Evolutionary conservation across 139 green algal species (phyloP).

Genomic region (Tetradesmus lagerheimii): DNA sequence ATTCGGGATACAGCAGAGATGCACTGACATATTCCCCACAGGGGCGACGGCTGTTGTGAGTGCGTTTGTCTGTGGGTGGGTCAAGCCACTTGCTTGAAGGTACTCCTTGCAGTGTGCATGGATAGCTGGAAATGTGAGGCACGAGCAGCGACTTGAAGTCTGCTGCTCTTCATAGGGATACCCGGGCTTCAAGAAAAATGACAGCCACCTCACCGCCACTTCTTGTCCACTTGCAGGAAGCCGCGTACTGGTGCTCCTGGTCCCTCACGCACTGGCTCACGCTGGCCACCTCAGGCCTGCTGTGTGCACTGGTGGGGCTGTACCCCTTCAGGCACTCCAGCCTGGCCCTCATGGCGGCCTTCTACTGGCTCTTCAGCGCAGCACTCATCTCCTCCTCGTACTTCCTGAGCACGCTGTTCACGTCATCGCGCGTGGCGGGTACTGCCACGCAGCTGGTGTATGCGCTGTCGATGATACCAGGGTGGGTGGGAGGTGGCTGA

Average conservation of each 20-base stretch:
- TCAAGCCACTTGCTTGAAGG: no score
- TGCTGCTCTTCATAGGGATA: background rate
- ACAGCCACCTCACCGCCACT: background rate
- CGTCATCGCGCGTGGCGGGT: slow-evolving; percentile 71
- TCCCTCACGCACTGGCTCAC: slow-evolving; percentile 72
- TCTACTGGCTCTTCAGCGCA: slow-evolving; percentile 76
- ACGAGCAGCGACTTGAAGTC: no score
- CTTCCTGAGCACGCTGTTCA: slow-evolving; percentile 78
- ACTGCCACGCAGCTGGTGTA: slow-evolving; percentile 76
- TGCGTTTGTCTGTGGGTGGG: no score
- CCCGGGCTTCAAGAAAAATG: background rate
- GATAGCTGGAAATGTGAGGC: no score
- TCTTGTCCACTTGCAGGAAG: background rate
- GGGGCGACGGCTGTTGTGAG: no score
- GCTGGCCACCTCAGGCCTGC: slow-evolving; percentile 64
- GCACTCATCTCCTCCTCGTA: slow-evolving; percentile 80
- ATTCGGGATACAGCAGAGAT: no score
- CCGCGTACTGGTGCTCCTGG: slow-evolving; percentile 66
- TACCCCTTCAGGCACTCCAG: slow-evolving; percentile 59
- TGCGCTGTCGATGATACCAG: slow-evolving; percentile 78
- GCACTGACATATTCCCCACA: no score
- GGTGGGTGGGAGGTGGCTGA: slow-evolving; percentile 65
- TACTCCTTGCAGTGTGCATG: no score
- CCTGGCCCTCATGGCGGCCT: slow-evolving; percentile 65
- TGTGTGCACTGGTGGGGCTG: slow-evolving; percentile 67